phyloP scores from a whole-genome alignment of 1,139 yeast genomes.

The Candida mesenterica region DNA sequence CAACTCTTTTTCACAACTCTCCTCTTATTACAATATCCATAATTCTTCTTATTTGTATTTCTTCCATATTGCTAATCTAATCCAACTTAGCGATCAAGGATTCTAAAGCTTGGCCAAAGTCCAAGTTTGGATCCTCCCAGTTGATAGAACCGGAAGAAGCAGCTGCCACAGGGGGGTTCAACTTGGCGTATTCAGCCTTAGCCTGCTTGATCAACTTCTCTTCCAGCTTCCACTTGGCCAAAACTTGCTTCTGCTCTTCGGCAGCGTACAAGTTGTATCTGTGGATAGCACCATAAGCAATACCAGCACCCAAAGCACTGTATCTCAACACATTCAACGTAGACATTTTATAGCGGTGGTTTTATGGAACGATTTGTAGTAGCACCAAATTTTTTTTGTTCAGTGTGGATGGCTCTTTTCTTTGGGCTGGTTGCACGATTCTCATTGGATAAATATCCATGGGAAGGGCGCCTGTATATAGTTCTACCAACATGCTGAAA shows the following conservation, averaged over 20 bases:
- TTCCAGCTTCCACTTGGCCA: conserved; percentile 60
- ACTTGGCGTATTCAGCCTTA: conserved; percentile 79
- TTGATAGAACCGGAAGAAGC: conserved; percentile 50
- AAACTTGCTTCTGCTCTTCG: conserved; percentile 58
- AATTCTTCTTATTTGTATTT: no score
- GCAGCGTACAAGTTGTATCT: conserved; percentile 64
- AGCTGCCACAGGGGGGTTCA: conserved; percentile 50
- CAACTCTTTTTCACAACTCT: no score
- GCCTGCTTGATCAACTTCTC: conserved; percentile 83
- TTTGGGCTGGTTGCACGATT: conserved; percentile 4
- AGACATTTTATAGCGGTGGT: conserved; percentile 22
- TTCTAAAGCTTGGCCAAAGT: conserved; percentile 58
- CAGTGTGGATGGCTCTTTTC: conserved; percentile 1
- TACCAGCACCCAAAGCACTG: conserved; percentile 87
- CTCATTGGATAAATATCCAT: conserved; percentile 8
- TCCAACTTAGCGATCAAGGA: conserved; percentile 45
- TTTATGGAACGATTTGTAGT: background rate
- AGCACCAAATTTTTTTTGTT: background rate
- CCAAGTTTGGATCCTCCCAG: conserved; percentile 90
- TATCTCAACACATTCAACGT: conserved; percentile 80
- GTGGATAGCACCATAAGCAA: conserved; percentile 86
- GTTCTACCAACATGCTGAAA: no score
- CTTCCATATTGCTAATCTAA: no score
- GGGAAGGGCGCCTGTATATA: conserved; percentile 1
- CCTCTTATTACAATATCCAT: no score